Conservation (phyloP, 225 moss, liverwort and hornwort genomes). For the Sphagnum tenellum region DNA sequence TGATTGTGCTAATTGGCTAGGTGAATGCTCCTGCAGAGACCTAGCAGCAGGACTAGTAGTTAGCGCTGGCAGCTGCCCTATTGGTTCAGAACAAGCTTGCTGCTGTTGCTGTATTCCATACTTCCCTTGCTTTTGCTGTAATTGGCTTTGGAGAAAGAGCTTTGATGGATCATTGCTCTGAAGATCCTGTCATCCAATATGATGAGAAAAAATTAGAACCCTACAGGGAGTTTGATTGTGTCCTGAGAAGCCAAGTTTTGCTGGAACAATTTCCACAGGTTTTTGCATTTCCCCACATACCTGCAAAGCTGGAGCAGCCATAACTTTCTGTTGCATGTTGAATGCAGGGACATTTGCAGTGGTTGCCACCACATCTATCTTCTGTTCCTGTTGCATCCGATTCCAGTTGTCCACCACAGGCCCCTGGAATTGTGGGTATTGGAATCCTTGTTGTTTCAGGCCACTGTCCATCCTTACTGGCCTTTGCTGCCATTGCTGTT, state of each 20-base stretch:
- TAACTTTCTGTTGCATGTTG: slow-evolving; percentile 3
- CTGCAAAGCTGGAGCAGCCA: slow-evolving; percentile 4
- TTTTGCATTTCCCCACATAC: background rate
- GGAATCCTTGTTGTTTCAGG: background rate
- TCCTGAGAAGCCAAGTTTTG: background rate
- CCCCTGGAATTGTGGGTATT: background rate
- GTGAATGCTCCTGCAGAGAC: background rate
- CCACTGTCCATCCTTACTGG: background rate
- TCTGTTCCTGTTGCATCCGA: slow-evolving; percentile 2
- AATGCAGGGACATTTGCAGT: background rate
- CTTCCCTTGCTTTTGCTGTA: background rate
- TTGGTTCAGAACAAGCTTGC: background rate
- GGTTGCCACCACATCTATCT: background rate
- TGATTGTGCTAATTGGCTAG: background rate
- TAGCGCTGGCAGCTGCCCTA: background rate
- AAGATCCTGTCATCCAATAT: background rate
- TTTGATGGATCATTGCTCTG: background rate
- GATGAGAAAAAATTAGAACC: too few species aligned
- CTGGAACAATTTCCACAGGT: background rate
- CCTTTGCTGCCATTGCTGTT: background rate
- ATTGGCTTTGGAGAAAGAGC: background rate
- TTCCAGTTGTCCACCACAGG: background rate
- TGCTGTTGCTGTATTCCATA: slow-evolving; percentile 3
- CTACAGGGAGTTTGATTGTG: background rate
- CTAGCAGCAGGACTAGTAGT: background rate